Evolutionary conservation across 1,139 yeast species (phyloP), one percentile per base, ranked within the genome.

Genomic region (Wickerhamomyces sp.): DNA sequence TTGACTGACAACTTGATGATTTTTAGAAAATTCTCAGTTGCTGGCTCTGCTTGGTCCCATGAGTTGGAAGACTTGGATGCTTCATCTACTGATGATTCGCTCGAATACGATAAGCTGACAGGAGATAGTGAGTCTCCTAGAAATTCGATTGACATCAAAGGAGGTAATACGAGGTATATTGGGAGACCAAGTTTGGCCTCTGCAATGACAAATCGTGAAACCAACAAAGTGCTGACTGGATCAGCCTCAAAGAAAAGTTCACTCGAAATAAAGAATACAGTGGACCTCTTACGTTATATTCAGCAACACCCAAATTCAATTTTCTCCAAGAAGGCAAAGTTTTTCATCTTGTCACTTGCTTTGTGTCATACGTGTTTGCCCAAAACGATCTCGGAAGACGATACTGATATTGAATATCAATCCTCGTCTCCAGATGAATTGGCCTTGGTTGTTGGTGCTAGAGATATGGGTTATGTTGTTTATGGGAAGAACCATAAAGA

Each of bases 371-470:
- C 94, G 0, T 93, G 98, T 62, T 68, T 89, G 40, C 98, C 99
- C 1, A 81, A 82, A 61, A 68, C 55, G 55, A 49, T 53, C 10
- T 52, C 63, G 6, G 68, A 62, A 6, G 68, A 63, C 5, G 70
- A 65, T 10, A 84, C 76, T 41, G 77, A 70, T 27, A 76, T 90
- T 23, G 79, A 78, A 41, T 94, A 91, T 58, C 97, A 90, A 61
- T 89, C 98, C 0, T 82, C 98, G 0, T 91, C 98, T 0, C 99
- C 99, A 0, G 99, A 93, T 68, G 99, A 93, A 62, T 66, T 91
- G 45, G 99, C 99, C 0, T 71, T 93, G 37, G 93, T 93, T 2
- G 81, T 85, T 47, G 99, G 98, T 1, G 99, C 99, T 0, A 74
- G 96, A 54, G 99, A 93, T 61, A 73, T 93, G 71, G 99, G 99